These are phyloP conservation scores for Entophlyctis helioformis DNA, from an alignment of 192 early-diverging fungal species.

Conservation along the genomic window DNA sequence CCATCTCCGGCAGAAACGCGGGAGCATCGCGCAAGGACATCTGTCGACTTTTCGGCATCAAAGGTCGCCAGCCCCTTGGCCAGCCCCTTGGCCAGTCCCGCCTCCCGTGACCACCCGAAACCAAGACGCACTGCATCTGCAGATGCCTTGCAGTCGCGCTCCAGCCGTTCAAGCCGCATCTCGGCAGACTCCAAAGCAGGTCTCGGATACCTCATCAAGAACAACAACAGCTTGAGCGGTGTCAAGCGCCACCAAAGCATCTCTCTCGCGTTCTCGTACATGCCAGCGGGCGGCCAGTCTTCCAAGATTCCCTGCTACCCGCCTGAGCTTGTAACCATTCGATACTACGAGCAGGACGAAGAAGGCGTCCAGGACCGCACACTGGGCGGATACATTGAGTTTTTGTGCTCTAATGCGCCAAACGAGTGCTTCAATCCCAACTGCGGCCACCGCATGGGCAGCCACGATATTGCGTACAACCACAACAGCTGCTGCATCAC, in stretches of 20 bases:
- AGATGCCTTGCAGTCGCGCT: too few species aligned
- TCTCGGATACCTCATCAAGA: constrained; percentile 37
- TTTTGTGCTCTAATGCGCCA: too few species aligned
- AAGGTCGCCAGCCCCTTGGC: not conserved
- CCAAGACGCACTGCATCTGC: too few species aligned
- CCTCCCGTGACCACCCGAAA: not conserved
- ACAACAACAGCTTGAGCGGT: constrained; percentile 31
- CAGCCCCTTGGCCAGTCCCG: not conserved
- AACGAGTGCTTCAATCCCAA: too few species aligned
- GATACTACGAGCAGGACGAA: constrained; percentile 35
- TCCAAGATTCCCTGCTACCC: constrained; percentile 27
- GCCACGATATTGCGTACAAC: too few species aligned
- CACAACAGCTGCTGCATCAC: too few species aligned
- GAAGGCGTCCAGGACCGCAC: constrained; percentile 23
- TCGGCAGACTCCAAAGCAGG: constrained; percentile 38
- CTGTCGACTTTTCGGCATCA: not conserved
- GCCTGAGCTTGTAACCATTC: constrained; percentile 29
- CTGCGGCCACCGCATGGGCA: too few species aligned
- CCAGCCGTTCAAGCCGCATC: constrained; percentile 1
- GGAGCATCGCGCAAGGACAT: not conserved
- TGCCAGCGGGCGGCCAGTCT: constrained; percentile 18
- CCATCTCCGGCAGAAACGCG: not conserved
- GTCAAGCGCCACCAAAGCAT: constrained; percentile 39
- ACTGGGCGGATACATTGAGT: constrained; percentile 34
- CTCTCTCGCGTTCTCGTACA: constrained; percentile 34